These are phyloP conservation scores for Alternaria atra DNA, from an alignment of 2,329 filamentous ascomycete genomes.

Conservation along the genomic window DNA sequence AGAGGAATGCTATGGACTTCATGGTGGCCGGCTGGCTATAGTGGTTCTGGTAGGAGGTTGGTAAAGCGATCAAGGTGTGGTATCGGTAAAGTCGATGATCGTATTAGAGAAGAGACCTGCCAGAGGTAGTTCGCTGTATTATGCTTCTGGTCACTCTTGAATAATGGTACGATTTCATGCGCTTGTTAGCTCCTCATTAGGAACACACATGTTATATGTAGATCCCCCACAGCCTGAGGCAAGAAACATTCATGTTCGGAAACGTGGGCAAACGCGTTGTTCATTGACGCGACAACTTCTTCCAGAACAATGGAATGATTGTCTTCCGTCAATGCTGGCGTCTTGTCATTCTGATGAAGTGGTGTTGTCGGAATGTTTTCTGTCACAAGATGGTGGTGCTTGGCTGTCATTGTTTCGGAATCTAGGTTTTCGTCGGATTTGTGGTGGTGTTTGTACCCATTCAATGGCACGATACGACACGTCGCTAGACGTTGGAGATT, in stretches of 20 bases:
- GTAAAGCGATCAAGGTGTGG: not conserved
- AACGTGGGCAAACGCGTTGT: not conserved
- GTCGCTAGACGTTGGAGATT: too few relatives aligned
- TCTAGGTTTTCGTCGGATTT: not conserved
- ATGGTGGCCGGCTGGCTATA: not conserved
- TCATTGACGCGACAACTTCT: not conserved
- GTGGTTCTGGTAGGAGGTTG: not conserved
- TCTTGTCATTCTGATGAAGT: not conserved
- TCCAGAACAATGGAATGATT: not conserved
- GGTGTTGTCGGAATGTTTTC: not conserved
- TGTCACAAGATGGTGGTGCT: not conserved
- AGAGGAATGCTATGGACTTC: not conserved
- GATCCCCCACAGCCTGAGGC: not conserved
- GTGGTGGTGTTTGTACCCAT: not conserved
- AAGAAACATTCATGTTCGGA: not conserved
- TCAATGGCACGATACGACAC: not conserved
- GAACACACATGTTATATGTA: not conserved
- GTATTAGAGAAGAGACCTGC: not conserved
- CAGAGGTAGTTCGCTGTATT: not conserved
- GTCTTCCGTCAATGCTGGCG: not conserved
- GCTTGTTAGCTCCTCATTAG: not conserved
- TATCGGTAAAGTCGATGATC: not conserved
- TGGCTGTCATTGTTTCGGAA: not conserved
- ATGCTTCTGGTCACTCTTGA: not conserved
- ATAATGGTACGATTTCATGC: not conserved